Evolutionary conservation across 202 grass and related monocot genomes (phyloP).

Genomic region (Carex sylvatica): DNA sequence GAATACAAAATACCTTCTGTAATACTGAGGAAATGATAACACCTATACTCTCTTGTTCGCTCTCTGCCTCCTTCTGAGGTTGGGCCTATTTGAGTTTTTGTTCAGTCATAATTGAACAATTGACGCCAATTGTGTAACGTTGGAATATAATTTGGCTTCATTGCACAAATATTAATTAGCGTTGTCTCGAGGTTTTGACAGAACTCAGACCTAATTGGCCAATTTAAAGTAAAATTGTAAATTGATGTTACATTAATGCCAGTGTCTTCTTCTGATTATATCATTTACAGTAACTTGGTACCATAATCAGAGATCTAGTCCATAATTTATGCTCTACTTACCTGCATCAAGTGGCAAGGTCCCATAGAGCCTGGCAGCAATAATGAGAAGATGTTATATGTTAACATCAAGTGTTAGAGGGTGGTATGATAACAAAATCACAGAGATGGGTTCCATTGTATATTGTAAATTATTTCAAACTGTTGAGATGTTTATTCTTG

Average conservation of each 20-base stretch:
- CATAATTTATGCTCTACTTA: background rate
- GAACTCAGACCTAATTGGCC: background rate
- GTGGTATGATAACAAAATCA: background rate
- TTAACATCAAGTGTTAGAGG: background rate
- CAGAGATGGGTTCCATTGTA: background rate
- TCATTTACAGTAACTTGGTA: background rate
- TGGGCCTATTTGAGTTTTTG: background rate
- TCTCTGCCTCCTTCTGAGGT: background rate
- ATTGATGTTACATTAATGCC: background rate
- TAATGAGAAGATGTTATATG: background rate
- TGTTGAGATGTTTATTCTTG: background rate
- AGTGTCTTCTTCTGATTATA: background rate
- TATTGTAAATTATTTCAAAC: background rate
- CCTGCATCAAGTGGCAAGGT: background rate
- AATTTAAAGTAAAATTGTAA: background rate
- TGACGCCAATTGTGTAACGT: background rate
- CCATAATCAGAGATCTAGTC: background rate
- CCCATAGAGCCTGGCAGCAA: background rate
- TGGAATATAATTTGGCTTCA: background rate
- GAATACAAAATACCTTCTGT: background rate
- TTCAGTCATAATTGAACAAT: background rate
- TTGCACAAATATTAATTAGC: background rate
- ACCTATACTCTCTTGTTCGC: background rate
- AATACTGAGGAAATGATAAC: background rate
- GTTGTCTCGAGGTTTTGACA: background rate